Evolutionary conservation across 192 early-diverging fungal genomes (phyloP).

Genomic region (Coemansia sp.): DNA sequence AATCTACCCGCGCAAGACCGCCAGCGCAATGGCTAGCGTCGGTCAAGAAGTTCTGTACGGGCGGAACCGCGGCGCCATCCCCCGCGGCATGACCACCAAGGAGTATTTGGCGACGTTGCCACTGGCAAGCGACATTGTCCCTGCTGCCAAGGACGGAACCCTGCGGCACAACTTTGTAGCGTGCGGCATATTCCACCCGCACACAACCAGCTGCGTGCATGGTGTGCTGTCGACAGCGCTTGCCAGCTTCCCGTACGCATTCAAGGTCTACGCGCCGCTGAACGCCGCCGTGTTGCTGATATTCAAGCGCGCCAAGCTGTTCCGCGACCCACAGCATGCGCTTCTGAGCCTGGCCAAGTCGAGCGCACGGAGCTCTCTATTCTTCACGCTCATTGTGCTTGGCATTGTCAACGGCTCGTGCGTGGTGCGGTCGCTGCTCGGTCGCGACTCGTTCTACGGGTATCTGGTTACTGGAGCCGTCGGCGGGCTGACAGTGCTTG

Average conservation of each 20-base stretch:
- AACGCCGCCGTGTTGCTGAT: constrained; percentile 56
- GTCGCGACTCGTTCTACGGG: constrained; percentile 51
- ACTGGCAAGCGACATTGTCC: constrained; percentile 57
- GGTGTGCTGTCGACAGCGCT: constrained; percentile 46
- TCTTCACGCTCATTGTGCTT: constrained; percentile 59
- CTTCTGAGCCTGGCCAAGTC: constrained; percentile 57
- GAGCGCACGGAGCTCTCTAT: constrained; percentile 60
- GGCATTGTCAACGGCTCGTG: constrained; percentile 59
- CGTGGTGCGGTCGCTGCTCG: constrained; percentile 50
- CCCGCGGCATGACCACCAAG: constrained; percentile 53
- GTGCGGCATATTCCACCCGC: constrained; percentile 65
- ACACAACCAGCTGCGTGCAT: constrained; percentile 52
- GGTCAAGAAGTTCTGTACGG: constrained; percentile 6
- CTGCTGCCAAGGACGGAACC: constrained; percentile 26
- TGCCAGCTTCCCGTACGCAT: constrained; percentile 55
- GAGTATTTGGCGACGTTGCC: constrained; percentile 58
- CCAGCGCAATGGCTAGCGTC: constrained; percentile 17
- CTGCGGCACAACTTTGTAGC: constrained; percentile 58
- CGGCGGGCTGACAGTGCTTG: constrained; percentile 59
- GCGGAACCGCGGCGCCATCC: constrained; percentile 19
- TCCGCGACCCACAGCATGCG: constrained; percentile 57
- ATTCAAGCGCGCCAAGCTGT: constrained; percentile 56
- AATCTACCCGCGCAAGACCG: constrained; percentile 18
- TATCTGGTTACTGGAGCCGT: constrained; percentile 60
- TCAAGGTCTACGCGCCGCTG: constrained; percentile 64